Evolutionary conservation across 179 eudicot genomes (phyloP).

Genomic region (Heliamphora pulchella): DNA sequence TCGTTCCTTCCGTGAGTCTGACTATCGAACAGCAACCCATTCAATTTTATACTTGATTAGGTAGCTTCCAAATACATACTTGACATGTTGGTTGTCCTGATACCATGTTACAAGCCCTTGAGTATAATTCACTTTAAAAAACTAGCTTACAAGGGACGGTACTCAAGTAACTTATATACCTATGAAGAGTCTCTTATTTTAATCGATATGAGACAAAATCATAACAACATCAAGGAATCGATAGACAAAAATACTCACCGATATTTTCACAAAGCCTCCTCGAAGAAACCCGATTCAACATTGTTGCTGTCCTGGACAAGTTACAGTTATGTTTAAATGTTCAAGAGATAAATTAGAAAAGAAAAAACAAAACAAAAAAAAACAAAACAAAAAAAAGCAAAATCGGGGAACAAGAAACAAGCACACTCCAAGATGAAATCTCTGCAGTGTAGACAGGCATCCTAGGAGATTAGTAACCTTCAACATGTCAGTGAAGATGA

Average conservation of each 20-base stretch:
- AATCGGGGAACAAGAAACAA: conserved; percentile 5
- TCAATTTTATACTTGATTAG: too few relatives aligned
- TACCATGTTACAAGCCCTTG: too few relatives aligned
- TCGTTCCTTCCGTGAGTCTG: too few relatives aligned
- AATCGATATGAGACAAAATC: too few relatives aligned
- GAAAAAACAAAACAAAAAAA: background rate
- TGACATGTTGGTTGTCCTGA: too few relatives aligned
- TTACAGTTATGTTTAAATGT: background rate
- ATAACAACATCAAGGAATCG: background rate
- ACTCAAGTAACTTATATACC: too few relatives aligned
- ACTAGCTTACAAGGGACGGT: too few relatives aligned
- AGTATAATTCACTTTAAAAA: too few relatives aligned
- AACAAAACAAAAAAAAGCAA: background rate
- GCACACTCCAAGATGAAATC: background rate
- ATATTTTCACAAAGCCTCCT: background rate
- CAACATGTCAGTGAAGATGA: background rate
- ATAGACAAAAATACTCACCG: background rate
- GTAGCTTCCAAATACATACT: too few relatives aligned
- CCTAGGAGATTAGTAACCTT: background rate
- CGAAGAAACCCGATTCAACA: background rate
- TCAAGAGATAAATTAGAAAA: background rate
- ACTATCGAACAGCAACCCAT: too few relatives aligned
- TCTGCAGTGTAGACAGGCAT: conserved; percentile 8
- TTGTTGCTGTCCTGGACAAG: background rate
- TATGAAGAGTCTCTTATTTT: too few relatives aligned